Evolutionary conservation across 768 basidiomycete species (phyloP).

Genomic region (Termitomyces sp.): DNA sequence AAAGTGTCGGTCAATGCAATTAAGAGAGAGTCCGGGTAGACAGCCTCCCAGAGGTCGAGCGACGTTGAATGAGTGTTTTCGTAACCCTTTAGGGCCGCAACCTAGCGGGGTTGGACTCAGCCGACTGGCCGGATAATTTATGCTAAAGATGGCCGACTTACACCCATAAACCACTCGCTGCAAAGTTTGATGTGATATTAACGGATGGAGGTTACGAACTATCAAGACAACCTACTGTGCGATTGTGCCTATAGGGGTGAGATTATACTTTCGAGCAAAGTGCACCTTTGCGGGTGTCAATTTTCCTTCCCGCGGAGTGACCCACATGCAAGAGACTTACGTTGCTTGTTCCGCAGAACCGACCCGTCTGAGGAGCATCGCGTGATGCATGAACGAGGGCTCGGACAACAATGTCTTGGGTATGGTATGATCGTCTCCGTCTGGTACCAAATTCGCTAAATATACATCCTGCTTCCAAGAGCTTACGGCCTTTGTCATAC

Average conservation of each 20-base stretch:
- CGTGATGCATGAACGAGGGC: slow-evolving; percentile 62
- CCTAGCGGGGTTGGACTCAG: slow-evolving; percentile 31
- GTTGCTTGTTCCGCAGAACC: slow-evolving; percentile 84
- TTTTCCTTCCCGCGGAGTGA: slow-evolving; percentile 1
- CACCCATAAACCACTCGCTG: slow-evolving; percentile 92
- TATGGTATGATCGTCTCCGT: slow-evolving; percentile 63
- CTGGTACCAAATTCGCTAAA: slow-evolving; percentile 90
- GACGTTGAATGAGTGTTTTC: slow-evolving; percentile 67
- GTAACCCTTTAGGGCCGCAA: slow-evolving; percentile 84
- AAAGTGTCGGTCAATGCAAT: slow-evolving; percentile 95
- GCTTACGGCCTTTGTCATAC: slow-evolving; percentile 58
- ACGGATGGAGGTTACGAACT: neutral
- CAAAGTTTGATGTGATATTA: neutral
- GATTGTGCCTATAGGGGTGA: slow-evolving; percentile 74
- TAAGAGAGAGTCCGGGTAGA: slow-evolving; percentile 52
- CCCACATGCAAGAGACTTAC: slow-evolving; percentile 35
- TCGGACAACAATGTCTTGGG: slow-evolving; percentile 74
- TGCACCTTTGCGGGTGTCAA: slow-evolving; percentile 51
- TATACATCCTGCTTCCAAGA: slow-evolving; percentile 59
- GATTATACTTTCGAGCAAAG: slow-evolving; percentile 70
- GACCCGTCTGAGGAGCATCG: slow-evolving; percentile 43
- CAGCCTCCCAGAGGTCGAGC: slow-evolving; percentile 82
- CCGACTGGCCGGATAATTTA: neutral
- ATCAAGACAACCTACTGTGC: slow-evolving; percentile 57
- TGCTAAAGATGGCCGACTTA: slow-evolving; percentile 26